phyloP scores from a whole-genome alignment of 2,329 filamentous ascomycete species.

The Juglanconis sp. region DNA sequence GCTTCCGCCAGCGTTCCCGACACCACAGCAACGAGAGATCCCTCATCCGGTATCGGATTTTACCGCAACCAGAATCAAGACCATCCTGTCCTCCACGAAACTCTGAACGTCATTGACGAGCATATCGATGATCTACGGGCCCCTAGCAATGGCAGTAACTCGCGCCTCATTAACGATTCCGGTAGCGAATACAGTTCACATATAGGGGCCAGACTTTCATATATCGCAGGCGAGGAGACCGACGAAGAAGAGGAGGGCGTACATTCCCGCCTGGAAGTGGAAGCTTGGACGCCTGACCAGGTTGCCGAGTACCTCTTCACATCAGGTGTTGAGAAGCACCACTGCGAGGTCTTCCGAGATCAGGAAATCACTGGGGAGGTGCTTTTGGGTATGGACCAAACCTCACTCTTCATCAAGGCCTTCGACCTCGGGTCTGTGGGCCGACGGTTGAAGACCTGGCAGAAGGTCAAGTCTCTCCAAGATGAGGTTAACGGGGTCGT shows the following conservation, averaged over 20 bases:
- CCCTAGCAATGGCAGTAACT: constrained; percentile 43
- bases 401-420: constrained; percentile 90
- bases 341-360: constrained; percentile 91
- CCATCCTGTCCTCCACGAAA: constrained; percentile 87
- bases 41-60: constrained; percentile 3
- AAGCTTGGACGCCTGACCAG: constrained; percentile 73
- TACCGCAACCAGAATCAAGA: constrained; percentile 43
- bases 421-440: constrained; percentile 92
- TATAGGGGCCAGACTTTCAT: constrained; percentile 74
- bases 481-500: constrained; percentile 69
- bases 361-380: constrained; percentile 97
- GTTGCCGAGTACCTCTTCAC: constrained; percentile 89
- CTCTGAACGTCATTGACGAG: constrained; percentile 92
- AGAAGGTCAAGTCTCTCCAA: constrained; percentile 89
- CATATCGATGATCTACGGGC: constrained; percentile 83
- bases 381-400: constrained; percentile 89
- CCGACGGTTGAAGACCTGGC: constrained; percentile 87
- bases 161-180: constrained; percentile 66
- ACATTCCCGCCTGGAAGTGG: constrained; percentile 71
- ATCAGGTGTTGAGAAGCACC: constrained; percentile 77
- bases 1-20: constrained; percentile 34
- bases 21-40: constrained; percentile 24
- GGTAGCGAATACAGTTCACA: constrained; percentile 87
- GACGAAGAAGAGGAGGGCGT: constrained; percentile 80
- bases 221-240: constrained; percentile 91